These are phyloP conservation scores for Taiwanofungus camphoratus DNA, from an alignment of 1,284 basidiomycete genomes.

Conservation along the genomic window DNA sequence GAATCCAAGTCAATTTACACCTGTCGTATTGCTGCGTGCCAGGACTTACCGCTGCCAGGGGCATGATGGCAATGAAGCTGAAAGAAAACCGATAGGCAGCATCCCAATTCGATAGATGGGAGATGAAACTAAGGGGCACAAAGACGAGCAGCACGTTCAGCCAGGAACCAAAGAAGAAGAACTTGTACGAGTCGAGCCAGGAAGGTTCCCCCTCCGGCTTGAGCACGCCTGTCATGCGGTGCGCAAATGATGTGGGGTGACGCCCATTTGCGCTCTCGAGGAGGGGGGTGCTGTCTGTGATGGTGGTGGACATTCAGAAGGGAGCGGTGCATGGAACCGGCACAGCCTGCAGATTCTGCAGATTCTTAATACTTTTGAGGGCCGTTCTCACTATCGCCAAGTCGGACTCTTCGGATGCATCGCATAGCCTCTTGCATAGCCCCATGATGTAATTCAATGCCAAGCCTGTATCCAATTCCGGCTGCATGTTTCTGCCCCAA, in stretches of 20 bases:
- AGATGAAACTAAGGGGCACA: conserved; percentile 47
- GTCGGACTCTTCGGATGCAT: too few species aligned
- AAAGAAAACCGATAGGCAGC: conserved; percentile 79
- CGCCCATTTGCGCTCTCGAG: conserved; percentile 36
- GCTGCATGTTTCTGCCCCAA: too few species aligned
- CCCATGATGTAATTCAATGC: too few species aligned
- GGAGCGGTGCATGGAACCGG: too few species aligned
- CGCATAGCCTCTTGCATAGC: too few species aligned
- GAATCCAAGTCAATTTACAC: too few species aligned
- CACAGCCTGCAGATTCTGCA: too few species aligned
- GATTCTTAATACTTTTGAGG: too few species aligned
- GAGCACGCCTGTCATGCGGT: conserved; percentile 38
- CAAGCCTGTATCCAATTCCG: too few species aligned
- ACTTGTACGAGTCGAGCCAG: conserved; percentile 56
- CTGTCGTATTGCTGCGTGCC: too few species aligned
- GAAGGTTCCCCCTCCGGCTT: conserved; percentile 57
- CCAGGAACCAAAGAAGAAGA: conserved; percentile 69
- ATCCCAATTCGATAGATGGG: conserved; percentile 68
- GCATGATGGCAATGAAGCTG: conserved; percentile 84
- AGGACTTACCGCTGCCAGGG: conserved; percentile 71
- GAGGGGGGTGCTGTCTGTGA: conserved; percentile 35
- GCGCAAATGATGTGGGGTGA: conserved; percentile 27
- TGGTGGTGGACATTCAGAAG: conserved; percentile 24
- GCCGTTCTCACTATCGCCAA: too few species aligned
- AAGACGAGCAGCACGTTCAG: conserved; percentile 74